These are phyloP conservation scores for Xylaria sp. DNA, from an alignment of 2,329 filamentous ascomycete species.

Conservation along the genomic window DNA sequence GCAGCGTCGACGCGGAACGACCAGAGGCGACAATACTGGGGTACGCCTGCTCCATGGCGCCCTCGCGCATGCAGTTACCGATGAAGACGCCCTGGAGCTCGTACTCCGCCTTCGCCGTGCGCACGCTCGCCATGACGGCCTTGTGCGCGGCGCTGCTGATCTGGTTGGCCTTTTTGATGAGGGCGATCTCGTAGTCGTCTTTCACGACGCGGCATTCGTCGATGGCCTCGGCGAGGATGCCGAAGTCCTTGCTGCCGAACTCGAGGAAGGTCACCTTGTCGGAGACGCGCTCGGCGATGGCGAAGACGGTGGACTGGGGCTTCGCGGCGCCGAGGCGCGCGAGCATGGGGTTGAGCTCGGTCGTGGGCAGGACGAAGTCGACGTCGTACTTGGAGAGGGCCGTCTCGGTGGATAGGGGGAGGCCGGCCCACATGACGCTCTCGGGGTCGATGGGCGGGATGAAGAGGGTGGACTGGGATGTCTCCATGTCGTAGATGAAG, in stretches of 20 bases:
- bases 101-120: slow-evolving; percentile 65
- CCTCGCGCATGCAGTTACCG: slow-evolving; percentile 66
- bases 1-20: slow-evolving; percentile 73
- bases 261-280: slow-evolving; percentile 65
- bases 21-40: slow-evolving; percentile 80
- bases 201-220: slow-evolving; percentile 66
- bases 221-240: slow-evolving; percentile 55
- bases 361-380: slow-evolving; percentile 67
- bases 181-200: slow-evolving; percentile 67
- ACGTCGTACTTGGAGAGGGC: slow-evolving; percentile 74
- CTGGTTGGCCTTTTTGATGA: slow-evolving; percentile 66
- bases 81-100: slow-evolving; percentile 80
- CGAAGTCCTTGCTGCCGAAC: slow-evolving; percentile 60
- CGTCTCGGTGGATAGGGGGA: slow-evolving; percentile 72
- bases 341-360: slow-evolving; percentile 70
- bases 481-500: slow-evolving; percentile 72
- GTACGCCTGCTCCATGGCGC: slow-evolving; percentile 80
- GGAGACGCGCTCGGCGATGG: slow-evolving; percentile 73
- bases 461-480: slow-evolving; percentile 73
- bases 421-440: slow-evolving; percentile 86
- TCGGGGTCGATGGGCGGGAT: slow-evolving; percentile 87
- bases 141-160: slow-evolving; percentile 64
- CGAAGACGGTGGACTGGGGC: slow-evolving; percentile 55
- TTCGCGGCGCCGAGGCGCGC: slow-evolving; percentile 43
- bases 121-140: slow-evolving; percentile 56